These are phyloP conservation scores for Wickerhamomyces queroliae DNA, from an alignment of 805 yeast genomes.

Conservation along the genomic window DNA sequence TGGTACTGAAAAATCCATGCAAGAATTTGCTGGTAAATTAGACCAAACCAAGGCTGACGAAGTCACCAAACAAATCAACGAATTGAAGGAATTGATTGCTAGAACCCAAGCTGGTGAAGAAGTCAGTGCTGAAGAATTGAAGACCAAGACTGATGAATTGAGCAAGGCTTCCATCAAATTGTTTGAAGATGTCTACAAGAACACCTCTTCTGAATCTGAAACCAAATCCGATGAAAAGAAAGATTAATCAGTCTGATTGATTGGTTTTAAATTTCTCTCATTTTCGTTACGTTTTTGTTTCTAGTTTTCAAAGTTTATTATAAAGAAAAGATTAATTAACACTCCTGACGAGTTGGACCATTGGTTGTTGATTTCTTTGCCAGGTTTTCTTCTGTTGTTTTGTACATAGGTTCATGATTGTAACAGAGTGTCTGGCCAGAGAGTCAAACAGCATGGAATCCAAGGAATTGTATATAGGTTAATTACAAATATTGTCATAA, in stretches of 20 bases:
- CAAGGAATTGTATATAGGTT: neutral
- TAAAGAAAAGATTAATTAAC: neutral
- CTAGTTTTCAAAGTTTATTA: neutral
- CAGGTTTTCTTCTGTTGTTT: neutral
- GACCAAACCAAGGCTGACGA: slow-evolving; percentile 50
- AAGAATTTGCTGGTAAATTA: slow-evolving; percentile 64
- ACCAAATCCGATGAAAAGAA: slow-evolving; percentile 23
- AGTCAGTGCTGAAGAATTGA: slow-evolving; percentile 55
- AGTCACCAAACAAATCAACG: slow-evolving; percentile 34
- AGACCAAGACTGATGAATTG: slow-evolving; percentile 76
- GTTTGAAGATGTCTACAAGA: slow-evolving; percentile 45
- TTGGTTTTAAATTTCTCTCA: neutral
- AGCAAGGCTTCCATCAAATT: slow-evolving; percentile 73
- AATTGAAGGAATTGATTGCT: slow-evolving; percentile 66
- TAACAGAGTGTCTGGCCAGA: neutral
- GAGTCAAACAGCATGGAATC: neutral
- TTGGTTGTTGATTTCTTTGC: neutral
- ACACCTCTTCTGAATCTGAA: slow-evolving; percentile 13
- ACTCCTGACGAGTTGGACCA: neutral
- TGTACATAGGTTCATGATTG: slow-evolving; percentile 1
- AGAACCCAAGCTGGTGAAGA: slow-evolving; percentile 63
- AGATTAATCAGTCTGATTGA: neutral
- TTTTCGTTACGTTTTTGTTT: too few species aligned
- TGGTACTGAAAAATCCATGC: slow-evolving; percentile 83
- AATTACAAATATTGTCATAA: neutral